phyloP scores from a whole-genome alignment of 805 yeast genomes.

The Allodekkera sacchari region DNA sequence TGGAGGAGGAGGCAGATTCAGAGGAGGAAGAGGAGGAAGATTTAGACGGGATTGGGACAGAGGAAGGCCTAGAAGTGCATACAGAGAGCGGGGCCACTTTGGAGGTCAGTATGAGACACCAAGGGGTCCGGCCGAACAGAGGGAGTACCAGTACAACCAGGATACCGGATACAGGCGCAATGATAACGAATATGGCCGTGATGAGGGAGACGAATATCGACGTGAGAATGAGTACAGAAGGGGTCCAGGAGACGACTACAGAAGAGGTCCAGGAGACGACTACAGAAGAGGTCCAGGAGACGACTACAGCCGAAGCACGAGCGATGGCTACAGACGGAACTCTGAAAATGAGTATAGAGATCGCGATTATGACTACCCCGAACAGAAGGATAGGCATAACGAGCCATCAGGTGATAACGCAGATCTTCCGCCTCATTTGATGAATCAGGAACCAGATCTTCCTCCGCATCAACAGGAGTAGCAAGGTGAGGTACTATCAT shows the following conservation, averaged over 20 bases:
- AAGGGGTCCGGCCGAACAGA: too few relatives aligned
- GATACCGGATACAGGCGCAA: background rate
- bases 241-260: constrained; percentile 4
- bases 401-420: too few relatives aligned
- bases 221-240: constrained; percentile 2
- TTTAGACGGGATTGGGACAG: constrained; percentile 8
- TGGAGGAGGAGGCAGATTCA: constrained; percentile 8
- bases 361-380: background rate
- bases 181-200: background rate
- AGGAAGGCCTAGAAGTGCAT: constrained; percentile 4
- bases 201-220: background rate
- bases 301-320: background rate
- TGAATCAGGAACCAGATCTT: too few relatives aligned
- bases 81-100: constrained; percentile 12
- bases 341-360: background rate
- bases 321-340: background rate
- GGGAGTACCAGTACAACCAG: too few relatives aligned
- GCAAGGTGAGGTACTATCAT: too few relatives aligned
- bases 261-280: constrained; percentile 40
- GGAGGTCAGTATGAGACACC: constrained; percentile 4
- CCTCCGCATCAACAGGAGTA: too few relatives aligned
- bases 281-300: constrained; percentile 33
- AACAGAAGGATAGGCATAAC: too few relatives aligned
- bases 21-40: constrained; percentile 16
- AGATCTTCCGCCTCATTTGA: too few relatives aligned